Percentiles rank a stretch among this genome's conserved stretches.
Evolutionary conservation across 345 rosid genomes (phyloP).

Genomic region (Eucalyptus pumila): DNA sequence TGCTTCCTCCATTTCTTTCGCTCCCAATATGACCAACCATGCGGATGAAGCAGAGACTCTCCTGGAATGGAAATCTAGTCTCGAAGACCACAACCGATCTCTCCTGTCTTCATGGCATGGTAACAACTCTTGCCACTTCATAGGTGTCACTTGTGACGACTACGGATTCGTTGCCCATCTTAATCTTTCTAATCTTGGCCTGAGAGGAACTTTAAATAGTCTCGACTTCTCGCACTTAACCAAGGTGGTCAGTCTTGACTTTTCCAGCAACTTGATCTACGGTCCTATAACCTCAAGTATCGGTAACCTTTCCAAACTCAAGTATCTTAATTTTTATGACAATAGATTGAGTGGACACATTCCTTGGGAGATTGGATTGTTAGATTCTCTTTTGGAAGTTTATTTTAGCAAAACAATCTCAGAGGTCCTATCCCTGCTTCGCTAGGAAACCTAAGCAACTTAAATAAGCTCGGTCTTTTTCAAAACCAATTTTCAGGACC

Average conservation of each 20-base stretch:
- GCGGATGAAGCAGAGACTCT: neutral
- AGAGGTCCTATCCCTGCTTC: too few species aligned
- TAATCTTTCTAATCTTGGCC: neutral
- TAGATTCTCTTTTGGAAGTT: too few species aligned
- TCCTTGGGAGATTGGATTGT: neutral
- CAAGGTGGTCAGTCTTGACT: neutral
- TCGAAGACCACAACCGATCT: neutral
- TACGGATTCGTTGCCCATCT: neutral
- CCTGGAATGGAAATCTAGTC: neutral
- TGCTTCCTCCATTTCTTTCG: neutral
- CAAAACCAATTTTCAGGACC: too few species aligned
- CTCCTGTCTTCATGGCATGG: neutral
- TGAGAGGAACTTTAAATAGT: neutral
- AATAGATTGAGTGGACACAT: neutral
- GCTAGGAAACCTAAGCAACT: too few species aligned
- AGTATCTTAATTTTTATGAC: neutral
- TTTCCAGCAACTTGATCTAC: neutral
- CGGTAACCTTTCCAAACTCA: neutral
- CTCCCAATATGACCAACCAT: neutral
- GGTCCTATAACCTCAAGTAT: neutral
- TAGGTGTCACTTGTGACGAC: accelerated
- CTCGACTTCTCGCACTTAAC: neutral
- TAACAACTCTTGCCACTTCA: neutral
- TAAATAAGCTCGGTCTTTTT: too few species aligned
- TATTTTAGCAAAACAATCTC: too few species aligned